These are phyloP conservation scores for Boletus subparvulus DNA, from an alignment of 768 basidiomycete genomes.

Conservation along the genomic window DNA sequence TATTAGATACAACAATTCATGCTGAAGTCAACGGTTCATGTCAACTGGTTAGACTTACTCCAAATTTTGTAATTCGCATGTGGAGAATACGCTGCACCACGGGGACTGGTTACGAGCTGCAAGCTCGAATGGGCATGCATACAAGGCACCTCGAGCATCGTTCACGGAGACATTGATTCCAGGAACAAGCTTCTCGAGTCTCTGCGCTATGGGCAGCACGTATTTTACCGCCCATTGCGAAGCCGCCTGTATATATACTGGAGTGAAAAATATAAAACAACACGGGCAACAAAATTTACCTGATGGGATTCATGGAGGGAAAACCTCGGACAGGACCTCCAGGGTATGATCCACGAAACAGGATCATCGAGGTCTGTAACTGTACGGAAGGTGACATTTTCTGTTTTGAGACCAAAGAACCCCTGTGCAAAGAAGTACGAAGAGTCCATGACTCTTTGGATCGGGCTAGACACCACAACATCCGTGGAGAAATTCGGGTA, in stretches of 20 bases:
- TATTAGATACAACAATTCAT: neutral
- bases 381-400: slow-evolving; percentile 29
- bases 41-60: slow-evolving; percentile 30
- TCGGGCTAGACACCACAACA: slow-evolving; percentile 12
- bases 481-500: slow-evolving; percentile 24
- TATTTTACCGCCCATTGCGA: slow-evolving; percentile 36
- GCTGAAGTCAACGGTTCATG: neutral
- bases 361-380: slow-evolving; percentile 36
- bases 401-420: slow-evolving; percentile 35
- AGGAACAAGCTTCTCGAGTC: slow-evolving; percentile 36
- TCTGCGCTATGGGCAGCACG: slow-evolving; percentile 35
- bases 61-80: slow-evolving; percentile 34
- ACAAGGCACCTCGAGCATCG: slow-evolving; percentile 41
- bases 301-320: neutral
- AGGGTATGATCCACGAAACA: slow-evolving; percentile 43
- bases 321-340: slow-evolving; percentile 37
- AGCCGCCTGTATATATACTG: slow-evolving; percentile 9
- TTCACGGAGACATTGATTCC: slow-evolving; percentile 33
- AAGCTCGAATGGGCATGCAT: slow-evolving; percentile 43
- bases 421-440: slow-evolving; percentile 42
- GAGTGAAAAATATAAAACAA: neutral
- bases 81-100: slow-evolving; percentile 41
- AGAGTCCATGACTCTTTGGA: slow-evolving; percentile 37
- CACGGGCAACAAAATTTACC: neutral
- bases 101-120: slow-evolving; percentile 38